phyloP scores from a whole-genome alignment of 495 filamentous ascomycete genomes.

The Extremus antarcticus region DNA sequence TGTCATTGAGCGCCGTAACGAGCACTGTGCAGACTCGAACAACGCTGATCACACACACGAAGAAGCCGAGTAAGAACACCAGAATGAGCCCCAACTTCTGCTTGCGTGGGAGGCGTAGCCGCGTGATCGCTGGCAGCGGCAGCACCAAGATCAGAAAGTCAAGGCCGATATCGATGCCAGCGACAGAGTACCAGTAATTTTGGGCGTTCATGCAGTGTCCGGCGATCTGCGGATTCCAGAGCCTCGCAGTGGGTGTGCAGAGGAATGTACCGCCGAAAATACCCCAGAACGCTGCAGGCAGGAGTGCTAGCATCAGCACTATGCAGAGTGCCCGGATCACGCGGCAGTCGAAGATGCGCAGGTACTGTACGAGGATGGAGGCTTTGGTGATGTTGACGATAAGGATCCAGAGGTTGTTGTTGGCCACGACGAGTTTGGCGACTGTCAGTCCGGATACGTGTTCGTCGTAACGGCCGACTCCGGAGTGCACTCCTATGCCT shows the following conservation, averaged over 20 bases:
- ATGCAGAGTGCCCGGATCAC: constrained; percentile 13
- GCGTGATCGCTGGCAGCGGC: constrained; percentile 24
- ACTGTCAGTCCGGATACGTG: not conserved
- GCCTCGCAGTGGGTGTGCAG: constrained; percentile 23
- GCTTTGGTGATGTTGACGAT: constrained; percentile 26
- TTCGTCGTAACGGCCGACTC: constrained; percentile 3
- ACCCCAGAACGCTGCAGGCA: constrained; percentile 19
- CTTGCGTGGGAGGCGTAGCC: constrained; percentile 20
- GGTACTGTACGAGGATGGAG: constrained; percentile 28
- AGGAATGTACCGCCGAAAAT: constrained; percentile 26
- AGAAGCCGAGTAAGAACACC: constrained; percentile 46
- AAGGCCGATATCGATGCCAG: constrained; percentile 22
- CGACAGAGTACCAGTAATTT: constrained; percentile 22
- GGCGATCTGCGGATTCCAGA: constrained; percentile 20
- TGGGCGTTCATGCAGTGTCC: constrained; percentile 22
- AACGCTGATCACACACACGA: constrained; percentile 23
- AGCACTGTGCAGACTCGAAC: constrained; percentile 11
- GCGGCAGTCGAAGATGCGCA: constrained; percentile 20
- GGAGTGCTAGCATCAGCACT: constrained; percentile 16
- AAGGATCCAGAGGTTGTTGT: constrained; percentile 22
- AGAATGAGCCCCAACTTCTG: constrained; percentile 42
- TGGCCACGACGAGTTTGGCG: constrained; percentile 24
- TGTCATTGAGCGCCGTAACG: not conserved
- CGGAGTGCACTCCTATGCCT: constrained; percentile 7
- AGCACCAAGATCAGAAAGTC: constrained; percentile 24